Base-by-base conservation (phyloP, 352 stramenopile species). In the Globisporangium nagaii region DNA sequence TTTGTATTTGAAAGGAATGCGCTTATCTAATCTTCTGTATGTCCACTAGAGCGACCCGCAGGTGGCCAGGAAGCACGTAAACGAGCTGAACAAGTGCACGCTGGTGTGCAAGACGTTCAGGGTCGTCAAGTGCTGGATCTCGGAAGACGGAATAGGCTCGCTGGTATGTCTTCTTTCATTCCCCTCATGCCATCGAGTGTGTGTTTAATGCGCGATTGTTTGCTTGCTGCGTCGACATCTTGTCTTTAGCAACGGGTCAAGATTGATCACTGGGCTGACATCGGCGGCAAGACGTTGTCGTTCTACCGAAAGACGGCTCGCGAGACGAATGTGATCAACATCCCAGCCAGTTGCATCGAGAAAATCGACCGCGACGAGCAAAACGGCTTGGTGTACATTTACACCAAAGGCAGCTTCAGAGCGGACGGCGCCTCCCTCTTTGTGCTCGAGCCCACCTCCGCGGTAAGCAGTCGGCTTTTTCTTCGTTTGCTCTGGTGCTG, bases 201-300 rank as follows among this genome's bases (percentile, higher is more conserved):
- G n/a, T n/a, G n/a, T n/a, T n/a, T n/a, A n/a, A n/a, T n/a, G n/a
- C n/a, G n/a, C n/a, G n/a, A n/a, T n/a, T n/a, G n/a, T n/a, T n/a
- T n/a, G n/a, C n/a, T n/a, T n/a, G n/a, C n/a, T n/a, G n/a, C n/a
- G n/a, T 8, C 36, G 11, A 36, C 32, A 34, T 25, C 17, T 22
- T 52, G 8, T 31, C 27, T 2, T 42, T 9, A 87, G 73, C 54
- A 62, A 11, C 70, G 64, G 4, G 63, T 79, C 42, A 46, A 52
- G 40, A 65, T 84, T 9, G 73, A 84, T 40, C 62, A 71, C 34
- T 84, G 74, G 74, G 43, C 83, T 17, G 77, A 88, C 52, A 63
- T 84, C 47, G 74, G 77, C 0, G 60, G 48, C 1, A 76, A 56
- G 0, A 79, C 60, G 7, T 64, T 67, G 28, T 83, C 63, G 2